These are phyloP conservation scores for Aspergillus sp. DNA, from an alignment of 2,329 filamentous ascomycete species.

Conservation along the genomic window DNA sequence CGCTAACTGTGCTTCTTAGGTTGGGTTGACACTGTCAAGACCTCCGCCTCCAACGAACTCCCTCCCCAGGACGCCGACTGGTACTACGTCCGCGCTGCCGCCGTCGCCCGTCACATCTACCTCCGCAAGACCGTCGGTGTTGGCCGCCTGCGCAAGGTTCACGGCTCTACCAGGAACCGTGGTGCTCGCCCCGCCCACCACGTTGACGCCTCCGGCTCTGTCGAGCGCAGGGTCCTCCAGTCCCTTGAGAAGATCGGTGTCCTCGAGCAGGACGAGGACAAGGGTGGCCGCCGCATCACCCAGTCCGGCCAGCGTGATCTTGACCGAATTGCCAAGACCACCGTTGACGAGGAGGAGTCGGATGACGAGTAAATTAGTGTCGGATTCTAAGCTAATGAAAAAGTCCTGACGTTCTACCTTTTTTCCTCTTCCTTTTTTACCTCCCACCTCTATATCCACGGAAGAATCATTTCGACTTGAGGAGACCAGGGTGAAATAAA, in stretches of 20 bases:
- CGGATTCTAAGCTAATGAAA: conserved; percentile 28
- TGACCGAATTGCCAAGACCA: conserved; percentile 88
- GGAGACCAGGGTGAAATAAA: conserved; percentile 1
- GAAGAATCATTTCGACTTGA: neutral
- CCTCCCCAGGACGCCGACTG: conserved; percentile 98
- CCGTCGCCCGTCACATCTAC: conserved; percentile 97
- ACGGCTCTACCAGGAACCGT: conserved; percentile 97
- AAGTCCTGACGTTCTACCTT: conserved; percentile 23
- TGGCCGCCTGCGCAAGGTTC: conserved; percentile 92
- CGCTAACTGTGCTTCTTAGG: conserved; percentile 50
- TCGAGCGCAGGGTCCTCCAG: conserved; percentile 98
- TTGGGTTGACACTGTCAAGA: conserved; percentile 99
- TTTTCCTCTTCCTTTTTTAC: conserved; percentile 6
- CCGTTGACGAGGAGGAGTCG: conserved; percentile 47
- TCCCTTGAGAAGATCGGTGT: conserved; percentile 99
- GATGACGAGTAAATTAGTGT: conserved; percentile 45
- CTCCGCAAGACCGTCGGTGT: conserved; percentile 99
- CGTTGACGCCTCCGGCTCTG: conserved; percentile 89
- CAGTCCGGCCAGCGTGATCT: conserved; percentile 98
- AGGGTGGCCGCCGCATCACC: conserved; percentile 97
- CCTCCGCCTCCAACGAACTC: conserved; percentile 92
- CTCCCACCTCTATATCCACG: neutral
- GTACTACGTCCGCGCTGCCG: conserved; percentile 87
- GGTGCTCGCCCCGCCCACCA: conserved; percentile 88
- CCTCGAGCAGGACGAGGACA: conserved; percentile 95